Evolutionary conservation across 371 early-diverging fungal species (phyloP), one percentile per base, ranked within the genome.

Genomic region (Sporodiniella umbellata): DNA sequence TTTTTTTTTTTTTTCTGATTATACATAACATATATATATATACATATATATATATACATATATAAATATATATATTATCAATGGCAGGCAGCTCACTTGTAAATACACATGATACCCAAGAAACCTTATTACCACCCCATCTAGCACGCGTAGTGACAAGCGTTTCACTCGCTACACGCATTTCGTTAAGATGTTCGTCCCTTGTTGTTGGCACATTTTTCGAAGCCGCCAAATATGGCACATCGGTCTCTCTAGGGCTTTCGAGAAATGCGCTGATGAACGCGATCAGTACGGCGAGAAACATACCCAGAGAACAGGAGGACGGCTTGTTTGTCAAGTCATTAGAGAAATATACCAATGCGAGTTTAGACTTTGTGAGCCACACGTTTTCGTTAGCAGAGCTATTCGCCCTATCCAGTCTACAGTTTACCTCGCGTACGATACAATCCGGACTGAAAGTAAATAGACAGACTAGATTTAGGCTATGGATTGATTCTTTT

Each of bases 331-430:
- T 10, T n/a, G 15, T 10, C 24, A 63, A 74, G 45, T 69, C 78
- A 7, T 58, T 86, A 30, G 84, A 85, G 58, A 69, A 72, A 52
- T 85, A 85, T 45, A 85, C 88, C 19, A 70, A 70, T 12, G 56
- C 80, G 3, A 81, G 84, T 5, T 66, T 86, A n/a, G 77, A 79
- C 42, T 52, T 84, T 26, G 75, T 88, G 31, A 78, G 85, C 54
- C 77, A 75, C 47, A 70, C 83, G 0, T 89, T 89, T 57, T 83
- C 85, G 4, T 64, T 89, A 10, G 83, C 88, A 15, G 92, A 91
- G 48, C 64, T 89, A 22, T 79, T 91, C 54, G 71, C 88, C 17
- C 63, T 86, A 57, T 73, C 87, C 4, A 81, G 89, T 1, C 82
- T 90, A 55, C 84, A 89, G 45, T 66, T 92, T 45, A 77, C 86